phyloP scores from a whole-genome alignment of 2,329 filamentous ascomycete species.

The Akanthomyces uredinophilus region DNA sequence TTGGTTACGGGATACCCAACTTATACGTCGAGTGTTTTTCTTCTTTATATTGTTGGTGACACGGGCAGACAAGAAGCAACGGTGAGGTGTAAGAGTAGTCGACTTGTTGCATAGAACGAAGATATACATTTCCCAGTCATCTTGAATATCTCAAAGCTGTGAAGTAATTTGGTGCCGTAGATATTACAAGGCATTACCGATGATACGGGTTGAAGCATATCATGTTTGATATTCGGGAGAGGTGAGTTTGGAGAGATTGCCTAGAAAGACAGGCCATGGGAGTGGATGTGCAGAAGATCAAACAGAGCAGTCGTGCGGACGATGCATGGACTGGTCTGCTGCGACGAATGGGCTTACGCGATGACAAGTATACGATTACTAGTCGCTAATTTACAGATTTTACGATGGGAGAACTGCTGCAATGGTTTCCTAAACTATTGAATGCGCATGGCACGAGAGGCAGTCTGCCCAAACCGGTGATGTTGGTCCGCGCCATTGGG shows the following conservation, averaged over 20 bases:
- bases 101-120: neutral
- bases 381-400: neutral
- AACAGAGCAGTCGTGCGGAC: neutral
- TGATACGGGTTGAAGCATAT: neutral
- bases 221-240: neutral
- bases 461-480: no score
- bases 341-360: neutral
- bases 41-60: neutral
- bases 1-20: slow-evolving; percentile 15
- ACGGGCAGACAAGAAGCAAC: neutral
- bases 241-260: neutral
- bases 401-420: neutral
- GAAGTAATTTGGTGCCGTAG: neutral
- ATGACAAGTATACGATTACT: neutral
- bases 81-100: slow-evolving; percentile 1
- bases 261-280: neutral
- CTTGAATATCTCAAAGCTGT: neutral
- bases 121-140: neutral
- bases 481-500: no score
- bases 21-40: slow-evolving; percentile 3
- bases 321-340: neutral
- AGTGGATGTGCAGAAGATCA: neutral
- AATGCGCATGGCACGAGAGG: no score
- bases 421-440: no score
- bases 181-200: neutral